Base-by-base conservation (phyloP, 345 rosid genomes). In the Linum trigynum region DNA sequence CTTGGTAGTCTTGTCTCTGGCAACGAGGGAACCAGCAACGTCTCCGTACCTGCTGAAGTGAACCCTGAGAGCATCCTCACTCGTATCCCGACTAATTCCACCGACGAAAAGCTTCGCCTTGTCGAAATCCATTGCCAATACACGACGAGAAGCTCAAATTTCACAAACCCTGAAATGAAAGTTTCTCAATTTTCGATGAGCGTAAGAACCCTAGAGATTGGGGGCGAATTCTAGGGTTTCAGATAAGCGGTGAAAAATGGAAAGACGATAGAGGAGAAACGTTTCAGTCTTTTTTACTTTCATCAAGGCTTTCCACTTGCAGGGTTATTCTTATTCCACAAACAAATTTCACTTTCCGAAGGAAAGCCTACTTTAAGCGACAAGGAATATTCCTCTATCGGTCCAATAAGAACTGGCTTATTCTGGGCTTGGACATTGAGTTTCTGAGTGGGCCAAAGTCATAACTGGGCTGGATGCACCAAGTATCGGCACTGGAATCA, bases 41-140 rank as follows among this genome's bases (percentile, higher is more conserved):
- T 14, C 48, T 45, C 96, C 96, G 70, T 89, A 92, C 71, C 71
- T 82, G 70, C 80, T 70, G 74, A 92, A 92, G 69, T 92, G 82
- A 67, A 68, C 68, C 62, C 50, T 72, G 63, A 92, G 80, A 65
- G 74, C 71, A 1, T 72, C 85, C 68, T 86, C 96, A 62, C 64
- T 81, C 8, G 85, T 81, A 71, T 81, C 96, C 70, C 82, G 76
- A 55, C 84, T 68, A 53, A 86, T 79, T 35, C 89, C 90, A 2
- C 95, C 90, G 40, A 92, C 82, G 56, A 84, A 89, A 51, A 92
- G 65, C 85, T 92, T 89, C 72, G 66, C 62, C 0, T 70, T 72
- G 17, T 85, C 94, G 5, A 63, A 37, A 4, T 85, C 88, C 95
- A 87, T 89, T 16, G 35, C 73, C 37, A 3, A n/a, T 3, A 6